phyloP scores from a whole-genome alignment of 306 rosid species.

The Castanospermum australe region DNA sequence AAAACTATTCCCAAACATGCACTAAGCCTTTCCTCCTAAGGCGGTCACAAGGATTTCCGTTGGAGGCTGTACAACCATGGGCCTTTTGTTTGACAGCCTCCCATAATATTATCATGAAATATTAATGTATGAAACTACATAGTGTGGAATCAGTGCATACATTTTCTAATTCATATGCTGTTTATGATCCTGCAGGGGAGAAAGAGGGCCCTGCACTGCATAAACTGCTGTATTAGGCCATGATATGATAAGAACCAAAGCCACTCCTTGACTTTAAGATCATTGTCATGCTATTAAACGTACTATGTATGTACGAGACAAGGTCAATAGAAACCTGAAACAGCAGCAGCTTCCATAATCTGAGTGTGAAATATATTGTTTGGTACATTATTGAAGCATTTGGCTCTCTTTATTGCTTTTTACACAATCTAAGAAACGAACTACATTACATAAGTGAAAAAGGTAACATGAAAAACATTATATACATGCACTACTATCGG shows the following conservation, averaged over 20 bases:
- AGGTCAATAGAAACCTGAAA: conserved; percentile 14
- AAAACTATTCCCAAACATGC: too few relatives aligned
- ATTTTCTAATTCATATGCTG: conserved; percentile 18
- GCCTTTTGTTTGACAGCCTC: too few relatives aligned
- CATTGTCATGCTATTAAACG: conserved; percentile 10
- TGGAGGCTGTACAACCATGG: too few relatives aligned
- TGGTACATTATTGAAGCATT: neutral
- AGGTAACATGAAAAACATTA: neutral
- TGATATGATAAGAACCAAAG: conserved; percentile 28
- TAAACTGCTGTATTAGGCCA: conserved; percentile 62
- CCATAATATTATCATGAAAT: too few relatives aligned
- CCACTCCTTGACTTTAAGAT: conserved; percentile 13
- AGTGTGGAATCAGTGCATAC: neutral
- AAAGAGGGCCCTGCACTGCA: conserved; percentile 51
- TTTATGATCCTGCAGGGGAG: conserved; percentile 55
- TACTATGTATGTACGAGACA: neutral
- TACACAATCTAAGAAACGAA: neutral
- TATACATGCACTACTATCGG: neutral
- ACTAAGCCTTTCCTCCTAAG: too few relatives aligned
- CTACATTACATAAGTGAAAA: neutral
- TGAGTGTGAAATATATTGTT: neutral
- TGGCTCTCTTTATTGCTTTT: neutral
- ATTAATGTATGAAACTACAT: too few relatives aligned
- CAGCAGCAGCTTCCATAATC: conserved; percentile 1
- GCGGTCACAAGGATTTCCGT: too few relatives aligned